phyloP scores from a whole-genome alignment of 441 rosid genomes.

The Viola pubescens region DNA sequence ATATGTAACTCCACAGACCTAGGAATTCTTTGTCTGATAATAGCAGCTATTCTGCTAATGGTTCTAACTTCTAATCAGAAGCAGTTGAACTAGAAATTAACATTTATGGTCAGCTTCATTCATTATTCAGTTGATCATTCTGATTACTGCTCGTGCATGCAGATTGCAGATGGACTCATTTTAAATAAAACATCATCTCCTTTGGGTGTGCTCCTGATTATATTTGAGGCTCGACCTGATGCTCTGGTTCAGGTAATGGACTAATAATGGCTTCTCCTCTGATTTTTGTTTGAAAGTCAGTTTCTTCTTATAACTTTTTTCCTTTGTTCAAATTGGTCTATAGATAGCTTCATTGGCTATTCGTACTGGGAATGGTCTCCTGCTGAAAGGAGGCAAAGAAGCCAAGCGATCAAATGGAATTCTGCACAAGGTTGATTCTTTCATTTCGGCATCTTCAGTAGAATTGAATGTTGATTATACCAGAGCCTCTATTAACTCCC shows the following conservation, averaged over 20 bases:
- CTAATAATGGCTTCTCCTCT: neutral
- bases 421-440: constrained; percentile 58
- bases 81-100: no score
- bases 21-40: no score
- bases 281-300: no score
- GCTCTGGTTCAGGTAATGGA: constrained; percentile 73
- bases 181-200: constrained; percentile 83
- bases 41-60: no score
- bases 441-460: neutral
- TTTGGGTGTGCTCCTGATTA: constrained; percentile 79
- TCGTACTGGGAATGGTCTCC: constrained; percentile 86
- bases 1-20: neutral
- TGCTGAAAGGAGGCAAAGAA: constrained; percentile 87
- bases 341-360: constrained; percentile 87
- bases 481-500: neutral
- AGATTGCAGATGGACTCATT: constrained; percentile 79
- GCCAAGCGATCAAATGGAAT: constrained; percentile 76
- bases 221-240: constrained; percentile 88
- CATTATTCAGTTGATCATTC: neutral
- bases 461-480: neutral
- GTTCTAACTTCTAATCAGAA: no score
- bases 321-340: constrained; percentile 6
- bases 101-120: neutral
- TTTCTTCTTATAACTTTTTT: neutral
- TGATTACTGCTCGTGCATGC: constrained; percentile 19